Conservation (phyloP, 2,329 filamentous ascomycete species). For the Fusarium mexicanum region DNA sequence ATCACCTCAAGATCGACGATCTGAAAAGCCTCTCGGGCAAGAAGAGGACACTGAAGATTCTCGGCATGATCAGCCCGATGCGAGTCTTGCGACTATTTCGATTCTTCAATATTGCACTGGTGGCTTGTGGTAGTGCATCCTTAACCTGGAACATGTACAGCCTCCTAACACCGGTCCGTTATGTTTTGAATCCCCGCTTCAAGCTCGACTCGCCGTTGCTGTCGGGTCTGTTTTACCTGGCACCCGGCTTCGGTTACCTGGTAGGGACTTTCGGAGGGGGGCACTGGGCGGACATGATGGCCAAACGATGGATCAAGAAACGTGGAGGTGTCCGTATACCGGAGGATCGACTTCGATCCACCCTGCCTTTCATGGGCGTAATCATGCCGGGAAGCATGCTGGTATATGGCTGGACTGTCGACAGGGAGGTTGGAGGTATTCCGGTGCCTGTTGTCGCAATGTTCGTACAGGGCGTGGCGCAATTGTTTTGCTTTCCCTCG, state of each 20-base stretch:
- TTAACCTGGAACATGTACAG: constrained; percentile 79
- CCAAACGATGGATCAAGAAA: constrained; percentile 71
- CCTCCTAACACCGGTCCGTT: constrained; percentile 73
- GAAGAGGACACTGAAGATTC: constrained; percentile 64
- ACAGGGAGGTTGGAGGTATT: constrained; percentile 61
- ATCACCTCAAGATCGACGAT: constrained; percentile 69
- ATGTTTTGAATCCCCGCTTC: constrained; percentile 79
- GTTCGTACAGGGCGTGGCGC: constrained; percentile 78
- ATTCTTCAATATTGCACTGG: constrained; percentile 74
- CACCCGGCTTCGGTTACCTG: constrained; percentile 76
- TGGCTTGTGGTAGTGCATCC: constrained; percentile 65
- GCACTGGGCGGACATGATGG: constrained; percentile 73
- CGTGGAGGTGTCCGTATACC: constrained; percentile 68
- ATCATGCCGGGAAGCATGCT: constrained; percentile 71
- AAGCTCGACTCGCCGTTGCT: constrained; percentile 72
- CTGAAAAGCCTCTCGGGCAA: constrained; percentile 62
- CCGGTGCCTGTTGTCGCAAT: constrained; percentile 75
- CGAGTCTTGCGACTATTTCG: constrained; percentile 70
- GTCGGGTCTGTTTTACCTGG: constrained; percentile 77
- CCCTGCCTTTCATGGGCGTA: constrained; percentile 64
- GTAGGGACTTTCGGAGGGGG: constrained; percentile 77
- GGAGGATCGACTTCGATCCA: constrained; percentile 73
- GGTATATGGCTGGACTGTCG: constrained; percentile 66
- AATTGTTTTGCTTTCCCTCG: constrained; percentile 79
- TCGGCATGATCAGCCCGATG: constrained; percentile 73